A percentile compares a stretch with the other conserved stretches of the same genome.
Conservation (phyloP, 768 basidiomycete genomes). For the Cystobasidium tubakii region DNA sequence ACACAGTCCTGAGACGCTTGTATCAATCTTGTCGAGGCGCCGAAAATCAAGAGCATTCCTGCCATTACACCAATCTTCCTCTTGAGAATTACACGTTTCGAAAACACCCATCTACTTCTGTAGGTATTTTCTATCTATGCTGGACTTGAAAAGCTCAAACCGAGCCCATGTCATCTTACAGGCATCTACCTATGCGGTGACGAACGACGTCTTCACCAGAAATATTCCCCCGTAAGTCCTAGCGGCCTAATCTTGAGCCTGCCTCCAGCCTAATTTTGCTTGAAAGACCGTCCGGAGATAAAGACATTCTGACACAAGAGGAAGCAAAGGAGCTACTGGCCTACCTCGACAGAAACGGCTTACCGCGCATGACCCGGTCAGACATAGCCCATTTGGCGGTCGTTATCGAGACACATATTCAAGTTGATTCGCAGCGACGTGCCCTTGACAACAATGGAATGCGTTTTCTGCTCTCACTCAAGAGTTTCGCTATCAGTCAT, state of each 20-base stretch:
- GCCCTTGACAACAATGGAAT: conserved; percentile 86
- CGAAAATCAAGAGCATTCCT: neutral
- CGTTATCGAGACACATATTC: conserved; percentile 63
- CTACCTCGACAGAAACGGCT: conserved; percentile 59
- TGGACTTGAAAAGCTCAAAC: too few species aligned
- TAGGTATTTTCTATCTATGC: too few species aligned
- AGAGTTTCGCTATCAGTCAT: conserved; percentile 57
- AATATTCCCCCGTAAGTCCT: neutral
- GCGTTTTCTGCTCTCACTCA: conserved; percentile 85
- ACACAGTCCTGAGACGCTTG: neutral
- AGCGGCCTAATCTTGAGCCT: neutral
- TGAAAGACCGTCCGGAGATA: conserved; percentile 53
- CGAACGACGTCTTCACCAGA: neutral
- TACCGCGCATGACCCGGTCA: conserved; percentile 67
- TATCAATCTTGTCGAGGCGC: neutral
- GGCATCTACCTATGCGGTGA: neutral
- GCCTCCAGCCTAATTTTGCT: neutral
- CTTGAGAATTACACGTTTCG: neutral
- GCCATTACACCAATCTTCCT: neutral
- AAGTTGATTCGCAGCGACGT: conserved; percentile 87
- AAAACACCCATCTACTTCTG: neutral
- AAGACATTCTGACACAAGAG: conserved; percentile 52
- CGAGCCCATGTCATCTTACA: neutral
- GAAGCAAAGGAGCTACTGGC: conserved; percentile 56
- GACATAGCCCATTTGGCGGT: conserved; percentile 79